Evolutionary conservation across 306 rosid genomes (phyloP).

Genomic region (Casuarina equisetifolia): DNA sequence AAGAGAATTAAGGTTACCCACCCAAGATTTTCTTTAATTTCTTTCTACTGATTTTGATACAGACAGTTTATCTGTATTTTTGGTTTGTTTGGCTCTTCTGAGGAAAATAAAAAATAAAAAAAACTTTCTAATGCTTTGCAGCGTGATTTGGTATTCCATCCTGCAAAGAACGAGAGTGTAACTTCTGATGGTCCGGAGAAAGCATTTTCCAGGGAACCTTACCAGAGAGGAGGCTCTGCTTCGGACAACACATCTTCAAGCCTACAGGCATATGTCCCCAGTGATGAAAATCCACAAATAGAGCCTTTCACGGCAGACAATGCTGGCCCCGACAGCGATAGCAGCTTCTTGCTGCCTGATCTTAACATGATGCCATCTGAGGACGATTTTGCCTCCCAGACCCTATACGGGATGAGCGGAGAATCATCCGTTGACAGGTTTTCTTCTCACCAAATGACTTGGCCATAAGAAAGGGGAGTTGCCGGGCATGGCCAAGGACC

Average conservation of each 20-base stretch:
- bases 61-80: background rate
- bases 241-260: slow-evolving; percentile 7
- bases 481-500: slow-evolving; percentile 17
- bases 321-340: slow-evolving; percentile 28
- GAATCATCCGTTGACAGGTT: background rate
- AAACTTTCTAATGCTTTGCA: slow-evolving; percentile 27
- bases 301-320: slow-evolving; percentile 36
- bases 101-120: too few relatives aligned
- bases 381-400: slow-evolving; percentile 37
- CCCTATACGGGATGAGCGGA: slow-evolving; percentile 42
- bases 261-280: slow-evolving; percentile 16
- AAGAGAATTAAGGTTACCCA: slow-evolving; percentile 74
- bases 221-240: slow-evolving; percentile 40
- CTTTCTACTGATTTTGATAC: background rate
- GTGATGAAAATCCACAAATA: slow-evolving; percentile 27
- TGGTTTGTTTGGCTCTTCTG: slow-evolving; percentile 1
- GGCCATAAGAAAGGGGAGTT: background rate
- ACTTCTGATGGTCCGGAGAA: slow-evolving; percentile 26
- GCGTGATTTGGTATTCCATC: slow-evolving; percentile 55
- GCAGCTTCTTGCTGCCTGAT: slow-evolving; percentile 69
- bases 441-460: background rate
- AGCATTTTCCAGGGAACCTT: slow-evolving; percentile 42
- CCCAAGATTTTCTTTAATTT: slow-evolving; percentile 1
- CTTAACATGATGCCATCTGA: slow-evolving; percentile 67
- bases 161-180: slow-evolving; percentile 35